Conservation (phyloP, 805 yeast genomes). For the Cyberlindnera galapagoensis region DNA sequence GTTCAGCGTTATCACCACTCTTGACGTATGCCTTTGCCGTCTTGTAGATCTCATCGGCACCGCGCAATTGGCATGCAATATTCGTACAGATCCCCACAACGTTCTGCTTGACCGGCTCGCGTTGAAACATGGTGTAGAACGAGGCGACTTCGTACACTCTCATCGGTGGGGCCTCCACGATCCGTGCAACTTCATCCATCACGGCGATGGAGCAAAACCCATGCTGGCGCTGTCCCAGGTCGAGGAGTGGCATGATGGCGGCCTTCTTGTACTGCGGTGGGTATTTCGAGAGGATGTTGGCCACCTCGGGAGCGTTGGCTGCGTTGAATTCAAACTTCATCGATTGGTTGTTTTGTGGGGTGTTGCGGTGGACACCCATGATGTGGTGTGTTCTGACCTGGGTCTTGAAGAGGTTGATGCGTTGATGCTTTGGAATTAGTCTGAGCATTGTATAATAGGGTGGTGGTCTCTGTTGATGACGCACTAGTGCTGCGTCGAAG, state of each 20-base stretch:
- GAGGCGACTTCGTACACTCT: constrained; percentile 91
- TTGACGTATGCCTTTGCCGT: constrained; percentile 56
- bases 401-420: no score
- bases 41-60: constrained; percentile 71
- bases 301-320: constrained; percentile 63
- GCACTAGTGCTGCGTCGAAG: no score
- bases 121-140: constrained; percentile 85
- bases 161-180: constrained; percentile 89
- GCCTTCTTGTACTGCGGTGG: constrained; percentile 84
- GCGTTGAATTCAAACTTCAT: constrained; percentile 67
- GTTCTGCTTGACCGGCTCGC: constrained; percentile 80
- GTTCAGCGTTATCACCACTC: constrained; percentile 66
- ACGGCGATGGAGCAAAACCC: constrained; percentile 84
- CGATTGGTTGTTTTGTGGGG: constrained; percentile 56
- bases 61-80: constrained; percentile 83
- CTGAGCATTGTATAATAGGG: no score
- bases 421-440: no score
- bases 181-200: constrained; percentile 83
- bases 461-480: no score
- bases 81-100: constrained; percentile 85
- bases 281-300: constrained; percentile 68
- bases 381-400: constrained; percentile 17
- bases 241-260: constrained; percentile 83
- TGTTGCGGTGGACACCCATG: constrained; percentile 60
- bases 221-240: constrained; percentile 79